Base-by-base conservation (phyloP, 2,329 filamentous ascomycete species). In the Neodidymelliopsis sp. region DNA sequence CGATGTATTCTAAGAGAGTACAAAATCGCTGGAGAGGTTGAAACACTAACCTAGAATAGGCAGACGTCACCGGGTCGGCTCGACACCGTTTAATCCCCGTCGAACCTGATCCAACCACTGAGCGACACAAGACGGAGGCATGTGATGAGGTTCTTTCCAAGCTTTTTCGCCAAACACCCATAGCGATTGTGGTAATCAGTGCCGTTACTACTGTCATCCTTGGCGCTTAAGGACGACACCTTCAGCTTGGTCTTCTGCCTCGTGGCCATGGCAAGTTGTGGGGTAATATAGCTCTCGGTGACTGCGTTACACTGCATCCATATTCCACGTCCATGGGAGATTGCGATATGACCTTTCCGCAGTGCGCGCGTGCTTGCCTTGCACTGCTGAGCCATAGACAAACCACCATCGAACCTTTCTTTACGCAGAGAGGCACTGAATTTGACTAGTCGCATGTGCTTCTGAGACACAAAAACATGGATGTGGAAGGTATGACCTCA, bases 41-140 rank as follows among this genome's bases (percentile, higher is more conserved):
- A 35, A 33, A 30, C 38, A 42, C 63, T 66, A 69, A 47, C 49
- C 62, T 51, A 19, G 44, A 63, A 62, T 39, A 46, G 60, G 59
- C 45, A 46, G 52, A 58, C 48, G 62, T 70, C 66, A 69, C 60
- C 61, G 63, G 63, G 53, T 61, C 62, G 57, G 65, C 59, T 56
- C 57, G 59, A 57, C 45, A 52, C 44, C 36, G 39, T 53, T 61
- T 50, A 52, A 63, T 59, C 51, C 53, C 56, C 54, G 54, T 52
- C 36, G 50, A 42, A 35, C 45, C 40, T 34, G 31, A 34, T 48
- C 59, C 57, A 61, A 57, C 55, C 56, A 60, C 36, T 29, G 25
- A 18, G 60, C 53, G 37, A 53, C 48, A 54, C 52, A 42, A 38
- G 52, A 37, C 28, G 43, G 49, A 44, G 49, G 52, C 63, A 69